Conservation (phyloP, 2,329 filamentous ascomycete genomes). For the Claviceps paspali region DNA sequence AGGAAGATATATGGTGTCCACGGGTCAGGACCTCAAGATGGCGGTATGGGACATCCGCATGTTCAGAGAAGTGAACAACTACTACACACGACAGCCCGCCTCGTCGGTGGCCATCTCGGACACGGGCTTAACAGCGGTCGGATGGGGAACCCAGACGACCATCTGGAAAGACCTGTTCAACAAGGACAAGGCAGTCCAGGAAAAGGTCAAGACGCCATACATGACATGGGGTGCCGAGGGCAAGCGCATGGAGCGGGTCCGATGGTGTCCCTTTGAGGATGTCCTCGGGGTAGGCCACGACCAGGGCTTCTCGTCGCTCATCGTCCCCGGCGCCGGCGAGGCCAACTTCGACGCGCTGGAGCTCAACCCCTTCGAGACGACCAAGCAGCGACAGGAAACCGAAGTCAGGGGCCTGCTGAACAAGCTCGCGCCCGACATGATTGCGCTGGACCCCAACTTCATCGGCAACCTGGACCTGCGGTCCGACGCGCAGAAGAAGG, state of each 20-base stretch:
- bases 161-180: constrained; percentile 86
- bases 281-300: constrained; percentile 74
- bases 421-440: constrained; percentile 95
- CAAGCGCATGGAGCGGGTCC: constrained; percentile 60
- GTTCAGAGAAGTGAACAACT: constrained; percentile 83
- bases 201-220: constrained; percentile 76
- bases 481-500: constrained; percentile 59
- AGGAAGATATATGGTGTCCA: constrained; percentile 89
- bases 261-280: constrained; percentile 94
- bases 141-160: constrained; percentile 78
- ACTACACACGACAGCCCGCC: constrained; percentile 70
- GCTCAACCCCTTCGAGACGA: constrained; percentile 86
- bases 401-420: constrained; percentile 85
- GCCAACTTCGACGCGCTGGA: constrained; percentile 92
- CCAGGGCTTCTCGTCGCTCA: constrained; percentile 73
- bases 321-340: constrained; percentile 90
- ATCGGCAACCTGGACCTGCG: constrained; percentile 76
- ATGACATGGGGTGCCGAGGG: constrained; percentile 88
- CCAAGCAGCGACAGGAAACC: constrained; percentile 79
- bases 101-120: constrained; percentile 81
- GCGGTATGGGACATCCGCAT: constrained; percentile 92
- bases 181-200: constrained; percentile 52
- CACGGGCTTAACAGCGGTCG: constrained; percentile 71
- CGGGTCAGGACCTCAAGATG: constrained; percentile 81
- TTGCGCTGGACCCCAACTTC: constrained; percentile 82